phyloP scores from a whole-genome alignment of 2,329 filamentous ascomycete species.

The Neopestalotiopsis rosae region DNA sequence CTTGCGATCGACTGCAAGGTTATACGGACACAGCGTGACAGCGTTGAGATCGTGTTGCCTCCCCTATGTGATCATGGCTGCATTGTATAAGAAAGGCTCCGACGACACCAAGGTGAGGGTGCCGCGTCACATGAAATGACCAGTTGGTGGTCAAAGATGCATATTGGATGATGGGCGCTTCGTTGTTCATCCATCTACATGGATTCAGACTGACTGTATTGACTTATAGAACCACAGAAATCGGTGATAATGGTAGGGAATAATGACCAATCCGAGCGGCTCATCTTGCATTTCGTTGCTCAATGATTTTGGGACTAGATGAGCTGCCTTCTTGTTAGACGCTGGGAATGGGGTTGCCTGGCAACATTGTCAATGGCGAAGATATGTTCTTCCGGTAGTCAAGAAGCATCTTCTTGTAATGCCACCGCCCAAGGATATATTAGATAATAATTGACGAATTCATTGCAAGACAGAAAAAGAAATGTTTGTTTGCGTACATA shows the following conservation, averaged over 20 bases:
- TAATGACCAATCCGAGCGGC: neutral
- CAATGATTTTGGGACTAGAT: neutral
- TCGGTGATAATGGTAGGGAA: neutral
- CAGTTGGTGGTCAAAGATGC: conserved; percentile 1
- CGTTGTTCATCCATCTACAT: too few species aligned
- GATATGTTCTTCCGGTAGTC: too few species aligned
- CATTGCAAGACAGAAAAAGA: too few species aligned
- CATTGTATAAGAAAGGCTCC: neutral
- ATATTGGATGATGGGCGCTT: neutral
- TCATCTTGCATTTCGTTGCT: neutral
- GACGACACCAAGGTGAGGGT: neutral
- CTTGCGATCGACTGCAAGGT: neutral
- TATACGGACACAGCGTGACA: neutral
- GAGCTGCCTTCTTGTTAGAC: neutral
- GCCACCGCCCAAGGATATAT: too few species aligned
- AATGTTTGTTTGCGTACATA: neutral
- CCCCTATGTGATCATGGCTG: neutral
- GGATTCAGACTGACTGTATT: neutral
- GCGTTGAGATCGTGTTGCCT: neutral
- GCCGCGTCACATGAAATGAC: conserved; percentile 1
- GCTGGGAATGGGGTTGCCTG: neutral
- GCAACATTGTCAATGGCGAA: too few species aligned
- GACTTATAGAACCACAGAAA: neutral
- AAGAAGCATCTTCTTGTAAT: too few species aligned
- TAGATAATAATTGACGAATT: too few species aligned